phyloP scores from a whole-genome alignment of 2,329 filamentous ascomycete genomes.

The Apiospora saccharicola region DNA sequence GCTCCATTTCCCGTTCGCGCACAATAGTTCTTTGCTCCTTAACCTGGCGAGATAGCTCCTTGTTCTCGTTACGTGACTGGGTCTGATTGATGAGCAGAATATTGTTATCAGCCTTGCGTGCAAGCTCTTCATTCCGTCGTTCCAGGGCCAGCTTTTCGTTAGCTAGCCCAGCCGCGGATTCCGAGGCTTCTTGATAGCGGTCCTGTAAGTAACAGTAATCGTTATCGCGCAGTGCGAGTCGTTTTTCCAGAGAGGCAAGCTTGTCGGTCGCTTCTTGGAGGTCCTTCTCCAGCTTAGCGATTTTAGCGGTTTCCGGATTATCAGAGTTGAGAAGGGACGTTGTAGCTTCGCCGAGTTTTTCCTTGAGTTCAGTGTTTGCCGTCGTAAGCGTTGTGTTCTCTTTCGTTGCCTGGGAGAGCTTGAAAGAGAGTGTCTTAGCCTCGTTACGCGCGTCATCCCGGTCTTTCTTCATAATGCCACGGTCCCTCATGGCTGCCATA shows the following conservation, averaged over 20 bases:
- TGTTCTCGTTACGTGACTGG: slow-evolving; percentile 48
- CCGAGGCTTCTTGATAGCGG: slow-evolving; percentile 66
- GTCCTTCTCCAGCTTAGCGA: slow-evolving; percentile 51
- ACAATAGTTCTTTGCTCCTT: slow-evolving; percentile 51
- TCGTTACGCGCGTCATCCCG: slow-evolving; percentile 48
- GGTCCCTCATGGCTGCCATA: slow-evolving; percentile 52
- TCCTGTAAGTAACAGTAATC: slow-evolving; percentile 65
- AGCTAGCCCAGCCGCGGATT: slow-evolving; percentile 52
- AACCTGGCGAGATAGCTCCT: slow-evolving; percentile 47
- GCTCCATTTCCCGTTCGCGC: slow-evolving; percentile 60
- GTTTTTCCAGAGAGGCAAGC: slow-evolving; percentile 50
- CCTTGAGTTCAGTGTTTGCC: slow-evolving; percentile 45
- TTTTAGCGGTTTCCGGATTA: slow-evolving; percentile 47
- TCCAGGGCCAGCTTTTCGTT: slow-evolving; percentile 56
- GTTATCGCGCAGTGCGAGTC: slow-evolving; percentile 44
- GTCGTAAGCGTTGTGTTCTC: slow-evolving; percentile 49
- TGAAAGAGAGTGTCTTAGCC: slow-evolving; percentile 43
- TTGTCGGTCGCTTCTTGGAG: slow-evolving; percentile 50
- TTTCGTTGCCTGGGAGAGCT: slow-evolving; percentile 28
- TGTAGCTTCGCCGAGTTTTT: slow-evolving; percentile 46
- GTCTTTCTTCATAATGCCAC: slow-evolving; percentile 55
- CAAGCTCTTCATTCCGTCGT: slow-evolving; percentile 49
- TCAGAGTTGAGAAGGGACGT: slow-evolving; percentile 45
- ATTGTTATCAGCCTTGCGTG: slow-evolving; percentile 53
- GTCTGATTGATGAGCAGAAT: slow-evolving; percentile 55